Conservation (phyloP, 164 flowering plant species). For the Euptelea pleiosperma region DNA sequence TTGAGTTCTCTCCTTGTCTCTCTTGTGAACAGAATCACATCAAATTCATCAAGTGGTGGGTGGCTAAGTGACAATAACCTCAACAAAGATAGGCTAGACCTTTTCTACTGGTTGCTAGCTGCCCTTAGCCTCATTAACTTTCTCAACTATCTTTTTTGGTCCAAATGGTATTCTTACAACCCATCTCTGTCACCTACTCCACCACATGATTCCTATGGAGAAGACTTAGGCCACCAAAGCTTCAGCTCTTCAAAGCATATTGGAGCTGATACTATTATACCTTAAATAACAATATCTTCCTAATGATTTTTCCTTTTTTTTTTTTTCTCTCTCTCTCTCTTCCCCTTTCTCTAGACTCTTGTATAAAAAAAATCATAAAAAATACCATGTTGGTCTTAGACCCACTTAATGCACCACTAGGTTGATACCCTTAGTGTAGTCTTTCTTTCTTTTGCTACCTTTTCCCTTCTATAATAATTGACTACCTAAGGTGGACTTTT, state of each 20-base stretch:
- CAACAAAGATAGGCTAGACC: conserved; percentile 61
- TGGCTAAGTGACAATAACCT: conserved; percentile 67
- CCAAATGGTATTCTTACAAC: conserved; percentile 52
- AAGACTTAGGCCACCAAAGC: conserved; percentile 8
- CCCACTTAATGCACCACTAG: conserved; percentile 11
- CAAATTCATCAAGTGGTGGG: conserved; percentile 30
- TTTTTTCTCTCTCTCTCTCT: neutral
- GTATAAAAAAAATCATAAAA: neutral
- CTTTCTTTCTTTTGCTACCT: neutral
- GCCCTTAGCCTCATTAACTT: conserved; percentile 57
- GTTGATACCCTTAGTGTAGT: neutral
- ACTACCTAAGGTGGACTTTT: conserved; percentile 6
- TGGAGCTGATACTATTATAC: conserved; percentile 13
- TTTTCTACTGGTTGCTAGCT: conserved; percentile 71
- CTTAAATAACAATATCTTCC: too few relatives aligned
- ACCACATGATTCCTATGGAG: neutral
- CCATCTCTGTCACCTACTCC: conserved; percentile 32
- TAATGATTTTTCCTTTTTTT: too few relatives aligned
- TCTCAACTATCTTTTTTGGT: conserved; percentile 62
- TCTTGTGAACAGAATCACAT: conserved; percentile 52
- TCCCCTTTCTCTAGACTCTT: neutral
- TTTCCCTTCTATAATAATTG: neutral
- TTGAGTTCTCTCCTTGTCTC: conserved; percentile 64
- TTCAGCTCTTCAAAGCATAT: conserved; percentile 20
- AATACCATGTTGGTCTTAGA: neutral